Evolutionary conservation across 2,329 filamentous ascomycete genomes (phyloP).

Genomic region (Alternaria arborescens): DNA sequence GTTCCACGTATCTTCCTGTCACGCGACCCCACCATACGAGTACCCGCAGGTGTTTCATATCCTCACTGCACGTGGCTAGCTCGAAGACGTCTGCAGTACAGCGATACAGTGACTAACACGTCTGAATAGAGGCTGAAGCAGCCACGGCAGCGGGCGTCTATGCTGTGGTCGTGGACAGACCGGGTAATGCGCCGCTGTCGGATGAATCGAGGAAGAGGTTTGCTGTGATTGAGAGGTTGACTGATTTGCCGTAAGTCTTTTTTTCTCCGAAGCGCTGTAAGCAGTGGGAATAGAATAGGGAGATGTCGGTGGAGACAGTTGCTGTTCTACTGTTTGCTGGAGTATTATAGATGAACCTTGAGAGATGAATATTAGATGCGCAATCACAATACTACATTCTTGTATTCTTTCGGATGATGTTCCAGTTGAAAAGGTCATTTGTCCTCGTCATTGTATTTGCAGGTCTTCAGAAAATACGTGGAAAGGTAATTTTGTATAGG

Average conservation of each 20-base stretch:
- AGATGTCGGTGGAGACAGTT: no score
- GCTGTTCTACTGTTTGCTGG: no score
- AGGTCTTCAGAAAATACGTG: no score
- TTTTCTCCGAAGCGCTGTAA: no score
- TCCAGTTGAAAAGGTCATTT: no score
- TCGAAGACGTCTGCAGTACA: not conserved
- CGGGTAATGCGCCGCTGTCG: constrained; percentile 72
- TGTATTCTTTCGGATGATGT: no score
- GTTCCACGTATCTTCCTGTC: constrained; percentile 6
- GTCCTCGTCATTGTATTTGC: no score
- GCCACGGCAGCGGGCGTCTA: constrained; percentile 55
- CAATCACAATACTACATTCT: no score
- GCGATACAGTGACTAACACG: constrained; percentile 23
- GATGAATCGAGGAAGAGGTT: constrained; percentile 31
- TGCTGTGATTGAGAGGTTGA: constrained; percentile 39
- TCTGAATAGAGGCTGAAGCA: constrained; percentile 54
- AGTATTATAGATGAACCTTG: no score
- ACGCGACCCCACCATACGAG: constrained; percentile 10
- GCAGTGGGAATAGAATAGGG: no score
- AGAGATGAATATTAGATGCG: no score
- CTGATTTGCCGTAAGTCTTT: constrained; percentile 48
- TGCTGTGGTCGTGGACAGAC: constrained; percentile 61
- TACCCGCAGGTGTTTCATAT: constrained; percentile 2
- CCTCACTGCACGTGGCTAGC: not conserved
- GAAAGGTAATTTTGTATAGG: no score